Evolutionary conservation across 148 eudicot species (phyloP).

Genomic region (Pharnaceum exiguum): DNA sequence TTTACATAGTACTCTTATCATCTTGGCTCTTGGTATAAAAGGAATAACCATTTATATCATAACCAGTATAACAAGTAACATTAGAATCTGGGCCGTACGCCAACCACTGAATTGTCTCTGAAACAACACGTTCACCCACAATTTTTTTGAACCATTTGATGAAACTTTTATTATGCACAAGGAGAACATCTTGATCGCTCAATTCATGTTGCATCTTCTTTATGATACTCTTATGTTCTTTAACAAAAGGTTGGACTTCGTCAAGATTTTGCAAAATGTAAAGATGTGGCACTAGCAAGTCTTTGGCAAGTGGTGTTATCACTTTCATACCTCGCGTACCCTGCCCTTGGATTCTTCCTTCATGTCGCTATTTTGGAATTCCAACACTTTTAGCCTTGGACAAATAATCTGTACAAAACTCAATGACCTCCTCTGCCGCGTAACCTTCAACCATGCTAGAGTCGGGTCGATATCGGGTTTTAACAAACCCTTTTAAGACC

Average conservation of each 20-base stretch:
- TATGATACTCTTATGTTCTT: no score
- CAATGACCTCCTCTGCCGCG: conserved; percentile 5
- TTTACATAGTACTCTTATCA: neutral
- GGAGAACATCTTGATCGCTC: no score
- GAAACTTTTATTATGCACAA: no score
- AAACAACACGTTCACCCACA: no score
- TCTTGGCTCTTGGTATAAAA: neutral
- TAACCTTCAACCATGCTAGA: conserved; percentile 13
- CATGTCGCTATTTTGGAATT: conserved; percentile 4
- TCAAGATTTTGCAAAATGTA: neutral
- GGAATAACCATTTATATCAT: neutral
- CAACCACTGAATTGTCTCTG: neutral
- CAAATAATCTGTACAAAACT: neutral
- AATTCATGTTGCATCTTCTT: no score
- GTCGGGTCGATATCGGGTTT: neutral
- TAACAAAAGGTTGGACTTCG: conserved; percentile 3
- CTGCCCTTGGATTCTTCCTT: neutral
- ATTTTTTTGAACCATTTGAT: no score
- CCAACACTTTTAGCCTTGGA: neutral
- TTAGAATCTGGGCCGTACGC: conserved; percentile 8
- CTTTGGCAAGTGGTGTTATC: neutral
- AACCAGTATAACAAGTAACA: neutral
- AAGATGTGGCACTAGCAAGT: neutral
- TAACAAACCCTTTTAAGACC: conserved; percentile 4
- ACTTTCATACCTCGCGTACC: neutral